These are phyloP conservation scores for Suillus subaureus DNA, from an alignment of 768 basidiomycete species.

Conservation along the genomic window DNA sequence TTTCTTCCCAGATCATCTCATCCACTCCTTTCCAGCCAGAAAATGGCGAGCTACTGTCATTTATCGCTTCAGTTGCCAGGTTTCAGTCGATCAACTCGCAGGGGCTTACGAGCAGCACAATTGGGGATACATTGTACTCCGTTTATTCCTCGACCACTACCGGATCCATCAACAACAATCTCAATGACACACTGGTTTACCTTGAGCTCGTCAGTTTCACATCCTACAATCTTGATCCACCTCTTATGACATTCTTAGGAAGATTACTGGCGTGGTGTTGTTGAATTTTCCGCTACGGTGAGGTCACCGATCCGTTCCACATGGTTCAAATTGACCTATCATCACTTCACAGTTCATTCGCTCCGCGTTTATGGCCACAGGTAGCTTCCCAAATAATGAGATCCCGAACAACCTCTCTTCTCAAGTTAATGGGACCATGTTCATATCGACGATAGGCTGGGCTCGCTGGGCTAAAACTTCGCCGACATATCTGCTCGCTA, in stretches of 20 bases:
- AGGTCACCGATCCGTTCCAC: neutral
- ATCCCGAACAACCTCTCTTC: conserved; percentile 7
- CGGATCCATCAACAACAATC: neutral
- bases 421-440: conserved; percentile 6
- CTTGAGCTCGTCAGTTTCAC: neutral
- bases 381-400: neutral
- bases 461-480: conserved; percentile 3
- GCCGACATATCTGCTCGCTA: conserved; percentile 7
- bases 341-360: conserved; percentile 7
- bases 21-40: neutral
- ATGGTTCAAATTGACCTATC: neutral
- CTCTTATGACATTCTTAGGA: neutral
- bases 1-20: neutral
- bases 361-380: conserved; percentile 2
- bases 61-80: conserved; percentile 14
- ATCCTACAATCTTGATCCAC: neutral
- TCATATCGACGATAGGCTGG: conserved; percentile 10
- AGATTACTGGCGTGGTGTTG: conserved; percentile 12
- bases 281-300: conserved; percentile 11
- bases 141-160: conserved; percentile 3
- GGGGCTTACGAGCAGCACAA: conserved; percentile 14
- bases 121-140: conserved; percentile 22
- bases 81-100: conserved; percentile 16
- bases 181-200: neutral
- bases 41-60: conserved; percentile 13